phyloP scores from a whole-genome alignment of 1,284 basidiomycete genomes.

The Irpex lacteus region DNA sequence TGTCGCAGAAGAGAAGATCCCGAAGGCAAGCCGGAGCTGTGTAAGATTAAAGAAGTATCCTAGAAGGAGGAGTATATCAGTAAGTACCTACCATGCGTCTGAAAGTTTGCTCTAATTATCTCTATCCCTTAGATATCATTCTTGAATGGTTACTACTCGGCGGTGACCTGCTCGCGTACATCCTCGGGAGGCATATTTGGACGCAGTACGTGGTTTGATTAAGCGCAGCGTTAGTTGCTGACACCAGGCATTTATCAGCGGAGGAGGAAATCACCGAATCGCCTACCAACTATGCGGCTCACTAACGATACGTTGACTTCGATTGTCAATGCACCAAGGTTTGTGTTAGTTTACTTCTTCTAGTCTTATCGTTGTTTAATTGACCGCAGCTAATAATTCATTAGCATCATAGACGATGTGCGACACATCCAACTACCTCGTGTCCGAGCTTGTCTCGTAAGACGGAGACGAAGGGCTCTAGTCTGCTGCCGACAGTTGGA shows the following conservation, averaged over 20 bases:
- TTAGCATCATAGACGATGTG: slow-evolving; percentile 66
- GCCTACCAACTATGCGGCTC: slow-evolving; percentile 77
- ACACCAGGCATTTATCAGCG: slow-evolving; percentile 33
- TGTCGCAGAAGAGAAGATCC: too few relatives aligned
- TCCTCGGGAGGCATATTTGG: slow-evolving; percentile 29
- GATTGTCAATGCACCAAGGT: slow-evolving; percentile 51
- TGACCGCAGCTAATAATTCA: not conserved
- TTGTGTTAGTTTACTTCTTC: slow-evolving; percentile 35
- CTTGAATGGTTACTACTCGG: slow-evolving; percentile 31
- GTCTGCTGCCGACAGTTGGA: slow-evolving; percentile 89
- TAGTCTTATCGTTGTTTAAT: slow-evolving; percentile 19
- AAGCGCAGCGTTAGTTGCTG: not conserved
- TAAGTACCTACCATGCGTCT: not conserved
- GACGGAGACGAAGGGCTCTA: slow-evolving; percentile 70
- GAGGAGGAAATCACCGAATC: slow-evolving; percentile 55
- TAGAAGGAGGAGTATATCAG: slow-evolving; percentile 40
- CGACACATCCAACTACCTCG: slow-evolving; percentile 61
- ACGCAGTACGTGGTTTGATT: too few relatives aligned
- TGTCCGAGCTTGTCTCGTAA: slow-evolving; percentile 85
- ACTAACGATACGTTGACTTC: slow-evolving; percentile 45
- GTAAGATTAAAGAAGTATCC: slow-evolving; percentile 19
- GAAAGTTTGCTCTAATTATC: too few relatives aligned
- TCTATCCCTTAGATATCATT: too few relatives aligned
- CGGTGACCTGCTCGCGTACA: too few relatives aligned
- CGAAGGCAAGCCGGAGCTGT: too few relatives aligned